Evolutionary conservation across 2,329 filamentous ascomycete genomes (phyloP).

Genomic region (Talaromyces sp.): DNA sequence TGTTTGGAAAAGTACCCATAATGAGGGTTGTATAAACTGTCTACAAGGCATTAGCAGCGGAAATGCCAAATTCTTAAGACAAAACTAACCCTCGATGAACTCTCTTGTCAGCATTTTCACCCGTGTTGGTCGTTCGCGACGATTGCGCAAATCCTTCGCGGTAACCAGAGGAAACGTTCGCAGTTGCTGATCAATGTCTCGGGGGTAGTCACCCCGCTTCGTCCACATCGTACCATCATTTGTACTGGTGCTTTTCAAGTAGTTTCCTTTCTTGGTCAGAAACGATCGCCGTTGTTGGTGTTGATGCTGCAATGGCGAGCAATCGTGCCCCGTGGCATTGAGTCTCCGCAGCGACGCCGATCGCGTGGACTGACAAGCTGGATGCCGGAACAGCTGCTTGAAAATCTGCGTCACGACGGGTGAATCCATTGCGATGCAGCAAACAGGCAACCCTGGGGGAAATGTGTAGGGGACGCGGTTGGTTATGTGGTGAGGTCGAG

Average conservation of each 20-base stretch:
- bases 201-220: slow-evolving; percentile 69
- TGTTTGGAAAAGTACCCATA: slow-evolving; percentile 97
- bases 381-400: slow-evolving; percentile 75
- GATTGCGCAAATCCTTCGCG: slow-evolving; percentile 65
- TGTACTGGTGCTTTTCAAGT: slow-evolving; percentile 31
- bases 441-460: slow-evolving; percentile 8
- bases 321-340: slow-evolving; percentile 3
- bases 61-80: not conserved
- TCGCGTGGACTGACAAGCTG: slow-evolving; percentile 50
- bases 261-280: slow-evolving; percentile 26
- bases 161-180: slow-evolving; percentile 78
- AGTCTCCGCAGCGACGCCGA: slow-evolving; percentile 6
- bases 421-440: slow-evolving; percentile 64
- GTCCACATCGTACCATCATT: slow-evolving; percentile 72
- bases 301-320: slow-evolving; percentile 10
- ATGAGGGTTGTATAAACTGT: slow-evolving; percentile 87
- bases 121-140: slow-evolving; percentile 70
- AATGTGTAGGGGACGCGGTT: slow-evolving; percentile 13
- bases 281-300: slow-evolving; percentile 31
- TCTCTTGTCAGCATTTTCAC: slow-evolving; percentile 97
- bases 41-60: slow-evolving; percentile 39
- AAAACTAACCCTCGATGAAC: slow-evolving; percentile 79
- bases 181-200: slow-evolving; percentile 75
- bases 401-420: slow-evolving; percentile 72
- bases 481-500: slow-evolving; percentile 14